A percentile compares a stretch with the other conserved stretches of the same genome.
These are phyloP conservation scores for Tolypocladium tundrense DNA, from an alignment of 2,329 filamentous ascomycete species.

Conservation along the genomic window DNA sequence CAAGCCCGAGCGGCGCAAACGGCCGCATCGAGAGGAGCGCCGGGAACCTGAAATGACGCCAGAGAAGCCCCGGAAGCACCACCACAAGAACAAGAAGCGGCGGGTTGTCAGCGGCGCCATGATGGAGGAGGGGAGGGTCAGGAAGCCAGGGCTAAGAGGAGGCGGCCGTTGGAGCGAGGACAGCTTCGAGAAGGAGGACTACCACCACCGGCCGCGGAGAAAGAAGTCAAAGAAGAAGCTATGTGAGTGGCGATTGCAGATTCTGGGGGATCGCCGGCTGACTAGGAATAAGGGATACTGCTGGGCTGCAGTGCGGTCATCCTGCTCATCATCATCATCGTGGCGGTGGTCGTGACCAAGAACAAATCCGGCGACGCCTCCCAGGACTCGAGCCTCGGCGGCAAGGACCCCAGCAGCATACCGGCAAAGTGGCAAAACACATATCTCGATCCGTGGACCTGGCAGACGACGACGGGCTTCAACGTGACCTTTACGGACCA, in stretches of 20 bases:
- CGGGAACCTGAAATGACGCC: constrained; percentile 8
- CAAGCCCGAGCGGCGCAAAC: constrained; percentile 25
- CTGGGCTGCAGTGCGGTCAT: constrained; percentile 42
- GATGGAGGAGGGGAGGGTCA: constrained; percentile 53
- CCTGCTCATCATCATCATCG: constrained; percentile 56
- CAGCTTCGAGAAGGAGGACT: constrained; percentile 39
- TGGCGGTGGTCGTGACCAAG: constrained; percentile 56
- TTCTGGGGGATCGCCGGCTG: constrained; percentile 9
- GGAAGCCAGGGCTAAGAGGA: constrained; percentile 27
- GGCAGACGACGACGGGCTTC: constrained; percentile 84
- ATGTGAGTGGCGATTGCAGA: constrained; percentile 32
- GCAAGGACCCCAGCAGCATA: constrained; percentile 44
- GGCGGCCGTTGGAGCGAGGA: constrained; percentile 30
- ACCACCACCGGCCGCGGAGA: constrained; percentile 29
- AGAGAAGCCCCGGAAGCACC: constrained; percentile 20
- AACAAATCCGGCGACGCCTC: constrained; percentile 33
- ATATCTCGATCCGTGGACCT: constrained; percentile 79
- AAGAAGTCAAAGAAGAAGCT: constrained; percentile 49
- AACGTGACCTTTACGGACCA: constrained; percentile 87
- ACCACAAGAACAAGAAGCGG: constrained; percentile 36
- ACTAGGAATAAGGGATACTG: constrained; percentile 40
- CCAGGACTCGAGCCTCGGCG: constrained; percentile 31
- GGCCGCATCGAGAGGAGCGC: constrained; percentile 2
- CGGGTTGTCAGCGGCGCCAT: constrained; percentile 61
- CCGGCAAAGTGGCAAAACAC: constrained; percentile 61